Evolutionary conservation across 1,284 basidiomycete species (phyloP), one percentile per base, ranked within the genome.

Genomic region (Moniliophthora roreri): DNA sequence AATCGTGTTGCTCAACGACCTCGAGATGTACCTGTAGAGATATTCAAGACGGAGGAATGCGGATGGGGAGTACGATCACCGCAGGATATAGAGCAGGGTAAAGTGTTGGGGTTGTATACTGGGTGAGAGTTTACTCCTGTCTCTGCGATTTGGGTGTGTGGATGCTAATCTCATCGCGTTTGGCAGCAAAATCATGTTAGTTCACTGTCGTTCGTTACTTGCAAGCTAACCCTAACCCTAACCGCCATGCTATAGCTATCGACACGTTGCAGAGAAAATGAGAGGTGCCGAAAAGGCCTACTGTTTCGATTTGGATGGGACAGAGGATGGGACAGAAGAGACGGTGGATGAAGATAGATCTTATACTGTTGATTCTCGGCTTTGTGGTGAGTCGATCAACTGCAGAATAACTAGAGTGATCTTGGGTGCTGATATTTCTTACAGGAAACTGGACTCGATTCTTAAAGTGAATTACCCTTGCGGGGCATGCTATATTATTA

Each of bases 361-460:
- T 44, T 74, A 68, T 54, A 72, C 77, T 3, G 81, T 86, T 6
- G 78, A 85, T 60, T 78, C 75, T 1, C 72, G 69, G 50, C 61
- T 61, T 2, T 69, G 64, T 57, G 85, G 84, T 83, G 54, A 46
- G 72, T 51, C 16, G 15, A 8, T 54, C 3, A n/a, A 8, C 24
- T 39, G 21, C 7, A 23, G 28, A 20, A 47, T 35, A 35, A 45
- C 13, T 13, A 20, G 37, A 40, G 37, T 38, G 34, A 41, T 37
- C 36, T 47, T 54, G 26, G 16, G 24, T 51, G 59, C 48, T 41
- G 23, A 54, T 46, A 21, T 18, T 20, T 10, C 37, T 53, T 41
- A 7, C 52, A 87, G 85, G 85, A 3, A 88, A 88, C 60, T 88
- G 85, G 86, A 84, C 84, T 2, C 73, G 85, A 9, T 88, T 88